Percentiles rank a stretch among this genome's conserved stretches.
phyloP scores from a whole-genome alignment of 257 asterid species.

The Cruciata laevipes region DNA sequence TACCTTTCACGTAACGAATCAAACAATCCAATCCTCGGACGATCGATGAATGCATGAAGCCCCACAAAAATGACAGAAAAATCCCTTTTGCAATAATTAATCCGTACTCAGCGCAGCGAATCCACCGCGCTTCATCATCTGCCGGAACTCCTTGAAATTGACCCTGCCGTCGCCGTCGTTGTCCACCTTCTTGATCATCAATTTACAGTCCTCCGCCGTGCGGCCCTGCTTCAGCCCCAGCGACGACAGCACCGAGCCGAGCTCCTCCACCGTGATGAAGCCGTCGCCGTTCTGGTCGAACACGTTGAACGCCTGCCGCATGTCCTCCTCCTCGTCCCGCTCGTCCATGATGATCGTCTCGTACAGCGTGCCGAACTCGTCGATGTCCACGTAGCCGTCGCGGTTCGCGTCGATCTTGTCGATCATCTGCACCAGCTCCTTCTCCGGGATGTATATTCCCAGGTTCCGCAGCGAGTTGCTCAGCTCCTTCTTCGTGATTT shows the following conservation, averaged over 20 bases:
- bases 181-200: slow-evolving; percentile 36
- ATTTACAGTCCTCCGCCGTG: slow-evolving; percentile 31
- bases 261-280: slow-evolving; percentile 34
- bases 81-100: not conserved
- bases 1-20: not conserved
- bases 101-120: slow-evolving; percentile 27
- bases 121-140: slow-evolving; percentile 48
- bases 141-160: slow-evolving; percentile 29
- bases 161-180: slow-evolving; percentile 42
- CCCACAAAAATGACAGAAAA: not conserved
- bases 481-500: slow-evolving; percentile 28
- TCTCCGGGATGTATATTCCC: slow-evolving; percentile 35
- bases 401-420: slow-evolving; percentile 34
- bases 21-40: not conserved
- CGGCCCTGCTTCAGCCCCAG: slow-evolving; percentile 33
- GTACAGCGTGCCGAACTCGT: slow-evolving; percentile 36
- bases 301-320: slow-evolving; percentile 34
- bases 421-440: slow-evolving; percentile 30
- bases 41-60: not conserved
- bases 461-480: slow-evolving; percentile 28
- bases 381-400: slow-evolving; percentile 34
- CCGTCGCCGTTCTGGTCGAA: slow-evolving; percentile 41
- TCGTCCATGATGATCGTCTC: slow-evolving; percentile 24
- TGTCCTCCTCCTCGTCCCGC: slow-evolving; percentile 35
- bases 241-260: slow-evolving; percentile 32